Evolutionary conservation across 177 flowering plant genomes (phyloP).

Genomic region (Vitis hybrid): DNA sequence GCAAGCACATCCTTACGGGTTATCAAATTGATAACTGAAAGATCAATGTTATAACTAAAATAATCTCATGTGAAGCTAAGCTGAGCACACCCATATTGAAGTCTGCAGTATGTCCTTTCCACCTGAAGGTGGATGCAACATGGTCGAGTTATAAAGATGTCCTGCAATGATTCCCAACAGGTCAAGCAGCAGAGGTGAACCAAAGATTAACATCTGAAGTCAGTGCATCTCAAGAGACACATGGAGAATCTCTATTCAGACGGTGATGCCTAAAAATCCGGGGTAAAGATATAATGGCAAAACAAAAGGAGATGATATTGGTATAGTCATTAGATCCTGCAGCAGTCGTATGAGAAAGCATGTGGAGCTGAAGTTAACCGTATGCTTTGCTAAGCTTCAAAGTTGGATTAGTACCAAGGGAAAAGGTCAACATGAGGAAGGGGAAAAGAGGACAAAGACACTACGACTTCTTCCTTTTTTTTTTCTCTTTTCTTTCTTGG

Average conservation of each 20-base stretch:
- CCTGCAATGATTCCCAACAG: slow-evolving; percentile 82
- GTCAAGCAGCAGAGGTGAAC: slow-evolving; percentile 63
- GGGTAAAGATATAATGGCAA: neutral
- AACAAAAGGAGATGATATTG: neutral
- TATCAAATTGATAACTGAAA: too few species aligned
- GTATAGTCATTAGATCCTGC: too few species aligned
- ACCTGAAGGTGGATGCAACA: slow-evolving; percentile 67
- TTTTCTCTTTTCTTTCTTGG: too few species aligned
- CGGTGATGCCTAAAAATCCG: slow-evolving; percentile 45
- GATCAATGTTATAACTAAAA: too few species aligned
- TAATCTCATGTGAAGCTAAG: too few species aligned
- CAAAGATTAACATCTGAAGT: slow-evolving; percentile 73
- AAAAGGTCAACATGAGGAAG: too few species aligned
- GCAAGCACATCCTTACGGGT: slow-evolving; percentile 12
- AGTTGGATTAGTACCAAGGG: too few species aligned
- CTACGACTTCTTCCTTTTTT: too few species aligned
- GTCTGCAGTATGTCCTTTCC: slow-evolving; percentile 41
- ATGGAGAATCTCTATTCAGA: slow-evolving; percentile 87
- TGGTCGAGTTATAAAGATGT: slow-evolving; percentile 75
- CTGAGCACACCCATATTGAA: slow-evolving; percentile 58
- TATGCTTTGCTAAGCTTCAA: too few species aligned
- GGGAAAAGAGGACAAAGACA: too few species aligned
- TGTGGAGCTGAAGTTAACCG: too few species aligned
- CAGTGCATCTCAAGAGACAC: slow-evolving; percentile 63
- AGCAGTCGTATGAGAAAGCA: too few species aligned